phyloP scores from a whole-genome alignment of 1,139 yeast genomes.

The Saccharomyces hybrid region DNA sequence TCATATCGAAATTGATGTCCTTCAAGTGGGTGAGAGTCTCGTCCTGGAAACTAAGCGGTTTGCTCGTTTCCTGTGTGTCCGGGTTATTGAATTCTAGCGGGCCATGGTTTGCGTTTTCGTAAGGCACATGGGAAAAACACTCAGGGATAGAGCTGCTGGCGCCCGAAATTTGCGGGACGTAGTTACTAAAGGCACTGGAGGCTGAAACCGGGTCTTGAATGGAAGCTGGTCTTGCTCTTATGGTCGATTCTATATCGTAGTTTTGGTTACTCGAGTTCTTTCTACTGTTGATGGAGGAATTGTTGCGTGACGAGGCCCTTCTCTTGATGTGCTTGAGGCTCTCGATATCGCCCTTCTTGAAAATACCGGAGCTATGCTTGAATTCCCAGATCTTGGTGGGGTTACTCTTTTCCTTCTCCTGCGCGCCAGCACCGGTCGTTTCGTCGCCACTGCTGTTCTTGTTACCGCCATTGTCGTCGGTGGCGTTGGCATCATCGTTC shows the following conservation, averaged over 20 bases:
- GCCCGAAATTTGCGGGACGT: not conserved
- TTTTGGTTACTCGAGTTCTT: conserved; percentile 3
- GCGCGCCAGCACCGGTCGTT: not conserved
- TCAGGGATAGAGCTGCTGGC: not conserved
- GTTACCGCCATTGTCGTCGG: conserved; percentile 3
- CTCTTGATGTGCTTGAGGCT: conserved; percentile 54
- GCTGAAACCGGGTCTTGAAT: not conserved
- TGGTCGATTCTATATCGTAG: not conserved
- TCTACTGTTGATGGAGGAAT: conserved; percentile 20
- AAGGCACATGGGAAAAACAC: not conserved
- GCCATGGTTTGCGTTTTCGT: not conserved
- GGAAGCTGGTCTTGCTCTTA: not conserved
- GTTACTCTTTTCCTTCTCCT: conserved; percentile 12
- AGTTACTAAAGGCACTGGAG: not conserved
- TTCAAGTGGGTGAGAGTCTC: not conserved
- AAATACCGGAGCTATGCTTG: conserved; percentile 57
- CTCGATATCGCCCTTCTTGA: conserved; percentile 57
- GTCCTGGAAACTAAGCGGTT: not conserved
- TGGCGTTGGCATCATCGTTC: conserved; percentile 3
- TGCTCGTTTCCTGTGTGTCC: not conserved
- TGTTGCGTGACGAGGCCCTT: conserved; percentile 48
- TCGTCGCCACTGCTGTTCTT: conserved; percentile 5
- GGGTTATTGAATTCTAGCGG: not conserved
- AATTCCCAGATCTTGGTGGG: conserved; percentile 54
- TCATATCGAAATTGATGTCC: conserved; percentile 4